Evolutionary conservation across 2,329 filamentous ascomycete genomes (phyloP), one percentile per base, ranked within the genome.

Genomic region (Bisporella sp.): DNA sequence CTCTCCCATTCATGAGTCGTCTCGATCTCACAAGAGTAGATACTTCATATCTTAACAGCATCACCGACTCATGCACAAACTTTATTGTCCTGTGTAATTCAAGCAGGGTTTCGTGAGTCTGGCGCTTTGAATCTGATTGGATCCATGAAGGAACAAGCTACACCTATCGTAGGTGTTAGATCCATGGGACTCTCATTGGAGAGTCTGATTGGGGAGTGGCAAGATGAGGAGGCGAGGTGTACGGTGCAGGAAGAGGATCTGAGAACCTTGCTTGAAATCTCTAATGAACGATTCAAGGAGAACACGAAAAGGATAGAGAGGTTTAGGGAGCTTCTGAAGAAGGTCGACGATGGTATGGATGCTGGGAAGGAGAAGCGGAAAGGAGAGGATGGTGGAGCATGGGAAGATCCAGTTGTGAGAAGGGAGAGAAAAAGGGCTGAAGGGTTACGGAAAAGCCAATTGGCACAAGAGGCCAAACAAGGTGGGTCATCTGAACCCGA

Each of bases 101-200:
- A 83, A 59, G 85, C 89, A 4, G 92, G 92, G 0, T 96, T 96
- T 65, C 83, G 92, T 11, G 92, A 97, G 69, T 93, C 87, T 52
- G 92, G 92, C 13, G 85, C 92, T 46, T 76, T 95, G 51, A 88
- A 85, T 61, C 65, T 89, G 44, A 67, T 68, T 5, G 50, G 64
- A 8, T 62, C 65, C 30, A 57, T 64, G 1, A 48, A 60, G 2
- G 65, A 66, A 13, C 35, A 45, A 9, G 45, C 60, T 4, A 82
- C 74, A 43, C 89, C 89, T 2, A 87, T 96, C 66, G 87, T 96
- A 3, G 92, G 87, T 3, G 81, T 97, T 32, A 82, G 92, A 13
- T 91, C 88, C 5, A 87, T 88, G 67, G 91, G 91, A 0, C 74
- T 96, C 1, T 79, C 81, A 1, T 81, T 96, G 54, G 89, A 95